Evolutionary conservation across 345 rosid species (phyloP).

Genomic region (Pseudoturritis turrita): DNA sequence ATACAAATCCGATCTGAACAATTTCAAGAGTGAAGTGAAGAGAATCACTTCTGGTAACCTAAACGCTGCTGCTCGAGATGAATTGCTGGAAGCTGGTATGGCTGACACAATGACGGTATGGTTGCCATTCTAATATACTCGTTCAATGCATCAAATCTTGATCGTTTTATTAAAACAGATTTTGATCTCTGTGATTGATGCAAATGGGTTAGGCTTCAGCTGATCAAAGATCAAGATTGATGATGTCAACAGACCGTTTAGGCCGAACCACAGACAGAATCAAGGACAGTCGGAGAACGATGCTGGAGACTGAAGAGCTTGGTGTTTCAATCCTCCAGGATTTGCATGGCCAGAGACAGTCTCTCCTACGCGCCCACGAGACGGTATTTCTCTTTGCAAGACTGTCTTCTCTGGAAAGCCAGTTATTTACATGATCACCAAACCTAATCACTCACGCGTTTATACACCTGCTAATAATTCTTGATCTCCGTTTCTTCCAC

Average conservation of each 20-base stretch:
- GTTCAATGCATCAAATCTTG: not conserved
- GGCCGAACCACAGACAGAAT: constrained; percentile 55
- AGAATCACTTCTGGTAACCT: constrained; percentile 50
- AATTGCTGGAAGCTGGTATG: constrained; percentile 71
- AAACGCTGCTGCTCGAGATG: constrained; percentile 54
- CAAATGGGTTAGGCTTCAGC: constrained; percentile 55
- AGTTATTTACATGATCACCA: no score
- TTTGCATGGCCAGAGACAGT: constrained; percentile 75
- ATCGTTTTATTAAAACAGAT: not conserved
- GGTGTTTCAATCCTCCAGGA: constrained; percentile 96
- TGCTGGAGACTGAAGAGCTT: constrained; percentile 91
- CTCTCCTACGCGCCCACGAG: constrained; percentile 66
- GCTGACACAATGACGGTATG: constrained; percentile 55
- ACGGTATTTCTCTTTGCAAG: constrained; percentile 4
- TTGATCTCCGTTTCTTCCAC: no score
- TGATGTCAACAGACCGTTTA: constrained; percentile 66
- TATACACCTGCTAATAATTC: no score
- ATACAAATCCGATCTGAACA: constrained; percentile 76
- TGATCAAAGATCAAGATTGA: constrained; percentile 78
- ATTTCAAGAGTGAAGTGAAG: constrained; percentile 63
- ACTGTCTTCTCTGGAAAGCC: no score
- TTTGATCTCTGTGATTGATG: not conserved
- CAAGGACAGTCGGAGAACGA: constrained; percentile 75
- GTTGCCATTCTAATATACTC: not conserved
- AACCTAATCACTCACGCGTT: no score